Evolutionary conservation across 163 green algal genomes (phyloP), one percentile per base, ranked within the genome.

Genomic region (Prototheca wickerhamii): DNA sequence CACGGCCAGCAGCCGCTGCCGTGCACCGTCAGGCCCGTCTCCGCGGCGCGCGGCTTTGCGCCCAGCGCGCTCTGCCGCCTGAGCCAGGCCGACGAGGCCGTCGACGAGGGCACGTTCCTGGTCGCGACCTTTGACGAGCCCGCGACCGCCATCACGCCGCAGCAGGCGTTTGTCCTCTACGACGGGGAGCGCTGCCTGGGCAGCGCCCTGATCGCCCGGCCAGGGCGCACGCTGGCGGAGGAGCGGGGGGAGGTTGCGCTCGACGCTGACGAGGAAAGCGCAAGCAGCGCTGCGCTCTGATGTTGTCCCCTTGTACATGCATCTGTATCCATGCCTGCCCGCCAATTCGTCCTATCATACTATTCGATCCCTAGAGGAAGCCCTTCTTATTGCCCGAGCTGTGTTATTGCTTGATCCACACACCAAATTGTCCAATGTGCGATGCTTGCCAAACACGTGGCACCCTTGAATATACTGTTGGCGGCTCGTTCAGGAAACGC

Each of bases 111-210:
- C 2, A n/a, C n/a, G n/a, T 71, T 64, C 18, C 37, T 76, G 63
- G 58, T 81, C 34, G 75, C 70, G 23, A 17, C 17, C 0, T 81
- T 83, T 42, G 35, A 67, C 4, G 31, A 58, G 30, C 70, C 76
- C 1, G 55, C 60, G 3, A 28, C 54, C 3, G 73, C 76, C 34
- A 68, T 82, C 55, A 86, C 79, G 17, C 79, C 79, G 18, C 61
- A 75, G 49, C 82, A 89, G 69, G 78, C 71, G 2, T 76, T 84
- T 64, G 82, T 87, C 40, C 32, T 86, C 58, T 89, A 87, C 54
- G 63, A 79, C 21, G 74, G 74, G 0, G 72, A 86, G 0, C 64
- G 74, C 17, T 86, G 78, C 69, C 59, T 89, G 49, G 82, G 81
- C 32, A 67, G 56, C n/a, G 76, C 80, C 0, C 60, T 58, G 4